Conservation (phyloP, 441 rosid species). For the Croton setiger region DNA sequence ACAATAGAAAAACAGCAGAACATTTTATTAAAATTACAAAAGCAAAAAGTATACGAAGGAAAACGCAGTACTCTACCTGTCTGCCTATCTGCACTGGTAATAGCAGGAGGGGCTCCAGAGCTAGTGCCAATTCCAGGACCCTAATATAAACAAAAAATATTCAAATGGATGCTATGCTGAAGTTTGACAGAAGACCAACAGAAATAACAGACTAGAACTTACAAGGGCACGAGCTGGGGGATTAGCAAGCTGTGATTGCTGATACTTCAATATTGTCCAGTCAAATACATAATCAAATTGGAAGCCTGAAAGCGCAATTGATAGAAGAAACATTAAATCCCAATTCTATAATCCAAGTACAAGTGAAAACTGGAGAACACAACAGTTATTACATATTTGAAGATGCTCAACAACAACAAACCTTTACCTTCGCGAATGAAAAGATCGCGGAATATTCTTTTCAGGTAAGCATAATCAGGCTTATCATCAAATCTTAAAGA, state of each 20-base stretch:
- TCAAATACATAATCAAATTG: constrained; percentile 97
- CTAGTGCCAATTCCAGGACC: constrained; percentile 82
- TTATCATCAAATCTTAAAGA: constrained; percentile 90
- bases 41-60: not conserved
- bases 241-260: constrained; percentile 84
- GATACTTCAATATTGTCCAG: constrained; percentile 96
- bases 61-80: constrained; percentile 42
- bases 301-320: constrained; percentile 54
- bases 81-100: constrained; percentile 65
- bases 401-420: not conserved
- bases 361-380: not conserved
- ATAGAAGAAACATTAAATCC: not conserved
- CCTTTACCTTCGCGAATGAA: constrained; percentile 89
- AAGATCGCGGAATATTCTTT: constrained; percentile 89
- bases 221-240: constrained; percentile 69
- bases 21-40: not conserved
- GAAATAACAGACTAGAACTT: constrained; percentile 22
- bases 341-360: not conserved
- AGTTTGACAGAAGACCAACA: constrained; percentile 8
- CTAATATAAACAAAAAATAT: constrained; percentile 38
- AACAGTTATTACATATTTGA: not conserved
- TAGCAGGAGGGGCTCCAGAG: constrained; percentile 72
- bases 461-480: constrained; percentile 90
- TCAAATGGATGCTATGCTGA: constrained; percentile 16
- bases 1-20: not conserved